These are phyloP conservation scores for Strigomonas galati DNA, from an alignment of 208 protist species.

Conservation along the genomic window DNA sequence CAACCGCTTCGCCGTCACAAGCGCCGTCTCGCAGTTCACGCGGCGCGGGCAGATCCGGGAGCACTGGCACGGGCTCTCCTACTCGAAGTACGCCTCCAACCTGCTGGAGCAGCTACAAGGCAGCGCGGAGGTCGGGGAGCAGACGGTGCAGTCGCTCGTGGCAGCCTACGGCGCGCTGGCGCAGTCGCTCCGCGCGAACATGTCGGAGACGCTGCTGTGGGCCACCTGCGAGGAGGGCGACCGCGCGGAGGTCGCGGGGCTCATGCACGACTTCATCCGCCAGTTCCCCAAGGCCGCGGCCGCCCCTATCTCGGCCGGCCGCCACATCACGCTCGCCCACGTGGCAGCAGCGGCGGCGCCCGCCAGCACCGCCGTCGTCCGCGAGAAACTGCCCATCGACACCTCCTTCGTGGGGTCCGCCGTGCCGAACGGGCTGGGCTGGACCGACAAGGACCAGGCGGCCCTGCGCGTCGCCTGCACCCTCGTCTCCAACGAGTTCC, in stretches of 20 bases:
- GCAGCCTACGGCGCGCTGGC: conserved; percentile 38
- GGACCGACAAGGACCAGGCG: conserved; percentile 60
- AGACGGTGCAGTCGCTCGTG: conserved; percentile 34
- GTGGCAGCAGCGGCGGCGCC: conserved; percentile 15
- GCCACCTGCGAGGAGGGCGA: conserved; percentile 81
- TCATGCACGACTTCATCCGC: conserved; percentile 39
- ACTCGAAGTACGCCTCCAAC: conserved; percentile 53
- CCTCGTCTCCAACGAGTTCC: conserved; percentile 80
- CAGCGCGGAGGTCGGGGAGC: conserved; percentile 25
- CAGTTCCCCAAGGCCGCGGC: conserved; percentile 25
- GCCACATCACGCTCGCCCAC: conserved; percentile 23
- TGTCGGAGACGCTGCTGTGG: conserved; percentile 61
- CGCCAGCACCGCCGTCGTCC: conserved; percentile 14
- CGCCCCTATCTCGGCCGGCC: not conserved
- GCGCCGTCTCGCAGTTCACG: conserved; percentile 63
- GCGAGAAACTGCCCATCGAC: conserved; percentile 71
- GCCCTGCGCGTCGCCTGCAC: conserved; percentile 70
- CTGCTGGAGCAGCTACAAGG: conserved; percentile 72
- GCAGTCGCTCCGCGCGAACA: conserved; percentile 32
- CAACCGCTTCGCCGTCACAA: conserved; percentile 62
- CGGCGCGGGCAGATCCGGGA: conserved; percentile 56
- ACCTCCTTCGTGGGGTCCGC: conserved; percentile 78
- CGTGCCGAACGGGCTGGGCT: conserved; percentile 55
- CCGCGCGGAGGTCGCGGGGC: conserved; percentile 43
- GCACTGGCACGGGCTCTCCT: conserved; percentile 69